Evolutionary conservation across 164 flowering plant genomes (phyloP).

Genomic region (Tetracentron sinense): DNA sequence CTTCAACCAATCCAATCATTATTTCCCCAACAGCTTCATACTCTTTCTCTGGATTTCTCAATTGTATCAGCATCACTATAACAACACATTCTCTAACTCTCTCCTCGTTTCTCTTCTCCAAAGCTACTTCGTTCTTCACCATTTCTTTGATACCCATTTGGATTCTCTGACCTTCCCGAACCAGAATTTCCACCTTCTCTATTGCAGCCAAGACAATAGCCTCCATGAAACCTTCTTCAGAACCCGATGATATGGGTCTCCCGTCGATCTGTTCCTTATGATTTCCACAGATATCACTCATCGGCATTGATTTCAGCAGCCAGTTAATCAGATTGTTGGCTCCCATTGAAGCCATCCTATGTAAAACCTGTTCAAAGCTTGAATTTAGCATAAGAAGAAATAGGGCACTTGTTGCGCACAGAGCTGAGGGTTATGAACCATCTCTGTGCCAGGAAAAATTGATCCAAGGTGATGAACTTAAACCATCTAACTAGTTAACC

Average conservation of each 20-base stretch:
- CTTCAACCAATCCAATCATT: conserved; percentile 27
- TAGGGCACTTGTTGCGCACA: not conserved
- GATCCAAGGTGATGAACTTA: no score
- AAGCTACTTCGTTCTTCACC: not conserved
- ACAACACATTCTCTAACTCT: not conserved
- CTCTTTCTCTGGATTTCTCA: conserved; percentile 14
- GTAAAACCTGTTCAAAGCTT: conserved; percentile 13
- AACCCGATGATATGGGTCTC: not conserved
- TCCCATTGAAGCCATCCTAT: conserved; percentile 16
- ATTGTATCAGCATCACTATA: conserved; percentile 20
- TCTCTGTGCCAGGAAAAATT: not conserved
- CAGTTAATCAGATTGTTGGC: conserved; percentile 2
- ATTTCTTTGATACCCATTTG: conserved; percentile 10
- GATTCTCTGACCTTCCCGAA: conserved; percentile 14
- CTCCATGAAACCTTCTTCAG: conserved; percentile 16
- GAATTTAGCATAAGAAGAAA: not conserved
- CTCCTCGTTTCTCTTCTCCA: not conserved
- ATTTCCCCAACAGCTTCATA: conserved; percentile 15
- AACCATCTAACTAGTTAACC: no score
- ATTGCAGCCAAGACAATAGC: conserved; percentile 9
- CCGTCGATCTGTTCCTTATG: conserved; percentile 2
- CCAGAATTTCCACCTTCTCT: conserved; percentile 16
- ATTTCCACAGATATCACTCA: not conserved
- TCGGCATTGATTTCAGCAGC: conserved; percentile 18
- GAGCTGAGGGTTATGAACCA: not conserved